Percentiles rank a stretch among this genome's conserved stretches.
phyloP scores from a whole-genome alignment of 805 yeast genomes.

The Candida stauntonica region DNA sequence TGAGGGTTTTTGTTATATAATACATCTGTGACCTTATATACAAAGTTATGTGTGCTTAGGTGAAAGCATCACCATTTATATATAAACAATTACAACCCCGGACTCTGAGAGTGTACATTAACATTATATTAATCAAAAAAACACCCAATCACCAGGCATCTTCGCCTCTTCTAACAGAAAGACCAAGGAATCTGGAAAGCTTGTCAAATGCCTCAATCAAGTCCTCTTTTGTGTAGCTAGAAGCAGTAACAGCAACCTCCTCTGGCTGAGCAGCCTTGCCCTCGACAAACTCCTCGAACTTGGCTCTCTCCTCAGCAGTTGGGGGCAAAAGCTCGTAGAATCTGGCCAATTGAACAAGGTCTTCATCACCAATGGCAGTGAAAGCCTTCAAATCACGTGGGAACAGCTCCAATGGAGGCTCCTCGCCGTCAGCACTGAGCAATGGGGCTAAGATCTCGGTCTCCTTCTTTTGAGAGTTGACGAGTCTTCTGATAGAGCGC shows the following conservation, averaged over 20 bases:
- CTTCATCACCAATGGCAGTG: slow-evolving; percentile 38
- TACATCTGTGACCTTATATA: neutral
- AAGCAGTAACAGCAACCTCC: slow-evolving; percentile 24
- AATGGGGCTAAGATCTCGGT: slow-evolving; percentile 57
- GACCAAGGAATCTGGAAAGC: slow-evolving; percentile 66
- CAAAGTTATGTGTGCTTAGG: neutral
- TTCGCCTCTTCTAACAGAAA: slow-evolving; percentile 47
- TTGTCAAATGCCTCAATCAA: slow-evolving; percentile 53
- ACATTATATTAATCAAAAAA: too few relatives aligned
- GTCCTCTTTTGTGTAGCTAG: slow-evolving; percentile 40
- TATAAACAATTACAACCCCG: too few relatives aligned
- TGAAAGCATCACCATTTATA: too few relatives aligned
- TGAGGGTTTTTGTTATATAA: slow-evolving; percentile 3
- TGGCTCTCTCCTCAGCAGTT: slow-evolving; percentile 47
- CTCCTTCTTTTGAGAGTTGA: slow-evolving; percentile 49
- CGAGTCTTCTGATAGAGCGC: slow-evolving; percentile 65
- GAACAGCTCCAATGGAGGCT: slow-evolving; percentile 47
- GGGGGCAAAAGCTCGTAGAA: slow-evolving; percentile 80
- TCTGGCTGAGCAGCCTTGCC: slow-evolving; percentile 43
- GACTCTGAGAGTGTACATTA: too few relatives aligned
- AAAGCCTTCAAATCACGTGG: slow-evolving; percentile 60
- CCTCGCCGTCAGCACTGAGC: slow-evolving; percentile 75
- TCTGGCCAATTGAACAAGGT: slow-evolving; percentile 51
- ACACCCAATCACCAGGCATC: slow-evolving; percentile 41
- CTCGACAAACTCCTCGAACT: slow-evolving; percentile 45